Evolutionary conservation across 2,329 filamentous ascomycete species (phyloP), one percentile per base, ranked within the genome.

Genomic region (Aspergillus uvarum): DNA sequence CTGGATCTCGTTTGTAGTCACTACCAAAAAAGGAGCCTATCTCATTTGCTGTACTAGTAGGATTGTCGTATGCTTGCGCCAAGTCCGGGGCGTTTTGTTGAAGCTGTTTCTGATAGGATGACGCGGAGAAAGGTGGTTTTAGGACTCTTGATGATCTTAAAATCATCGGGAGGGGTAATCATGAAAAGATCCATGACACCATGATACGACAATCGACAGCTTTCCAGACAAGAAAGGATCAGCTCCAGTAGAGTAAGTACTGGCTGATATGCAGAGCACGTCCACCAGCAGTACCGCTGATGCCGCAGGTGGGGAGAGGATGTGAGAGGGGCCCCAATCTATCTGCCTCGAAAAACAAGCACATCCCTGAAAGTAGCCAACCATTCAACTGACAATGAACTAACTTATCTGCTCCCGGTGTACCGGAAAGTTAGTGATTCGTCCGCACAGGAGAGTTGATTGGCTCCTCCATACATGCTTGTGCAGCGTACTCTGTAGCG

Each of bases 371-470:
- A 44, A 22, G 44, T 24, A 24, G n/a, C 42, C 52, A 52, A 26
- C 56, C 59, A 54, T 56, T 51, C 50, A 42, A 24, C 29, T 38
- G 50, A 60, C 54, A 56, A 51, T 55, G 42, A 57, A 62, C 47
- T 62, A 42, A 62, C 14, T 35, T 54, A 42, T 53, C 49, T 35
- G 31, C 21, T 55, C 42, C 58, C 58, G 38, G 44, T 54, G 48
- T 56, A 47, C 38, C 47, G 44, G 60, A 54, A 58, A 52, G 63
- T 58, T 38, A 52, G 32, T 26, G 54, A 56, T 56, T 52, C 61
- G 50, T 52, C 38, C 49, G 53, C 44, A 53, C 56, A 60, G 59
- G 38, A 51, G 58, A 50, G 58, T 61, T 54, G 31, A 66, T 63
- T 66, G 63, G 64, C 53, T 52, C 55, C 38, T 44, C 53, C 53